Evolutionary conservation across 495 filamentous ascomycete genomes (phyloP).

Genomic region (Annulohypoxylon nitens): DNA sequence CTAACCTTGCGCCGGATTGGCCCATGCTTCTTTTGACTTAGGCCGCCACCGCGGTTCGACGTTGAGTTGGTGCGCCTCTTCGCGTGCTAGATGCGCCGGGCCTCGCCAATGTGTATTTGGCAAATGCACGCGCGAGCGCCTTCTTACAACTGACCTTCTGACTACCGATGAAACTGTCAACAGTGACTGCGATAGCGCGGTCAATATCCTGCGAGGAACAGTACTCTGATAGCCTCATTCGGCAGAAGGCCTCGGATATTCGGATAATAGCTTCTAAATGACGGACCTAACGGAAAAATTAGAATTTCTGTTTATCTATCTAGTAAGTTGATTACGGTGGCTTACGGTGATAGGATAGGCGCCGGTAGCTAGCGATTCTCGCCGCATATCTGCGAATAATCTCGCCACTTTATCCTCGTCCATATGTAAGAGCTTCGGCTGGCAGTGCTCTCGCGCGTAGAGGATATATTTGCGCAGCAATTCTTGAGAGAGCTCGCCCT

Average conservation of each 20-base stretch:
- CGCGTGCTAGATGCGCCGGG: conserved; percentile 48
- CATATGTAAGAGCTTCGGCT: conserved; percentile 96
- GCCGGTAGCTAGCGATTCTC: conserved; percentile 91
- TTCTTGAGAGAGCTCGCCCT: conserved; percentile 90
- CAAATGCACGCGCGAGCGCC: conserved; percentile 94
- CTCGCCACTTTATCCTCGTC: conserved; percentile 97
- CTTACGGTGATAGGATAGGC: conserved; percentile 98
- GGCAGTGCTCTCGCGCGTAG: conserved; percentile 90
- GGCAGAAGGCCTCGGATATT: conserved; percentile 91
- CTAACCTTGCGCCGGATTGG: conserved; percentile 6
- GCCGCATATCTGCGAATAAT: conserved; percentile 95
- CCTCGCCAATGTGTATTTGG: conserved; percentile 82
- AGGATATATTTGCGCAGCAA: conserved; percentile 96
- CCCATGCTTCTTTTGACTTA: conserved; percentile 2
- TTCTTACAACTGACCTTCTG: conserved; percentile 99
- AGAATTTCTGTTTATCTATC: conserved; percentile 33
- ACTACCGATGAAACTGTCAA: conserved; percentile 94
- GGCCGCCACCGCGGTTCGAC: conserved; percentile 37
- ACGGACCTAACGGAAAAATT: conserved; percentile 76
- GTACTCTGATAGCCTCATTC: conserved; percentile 95
- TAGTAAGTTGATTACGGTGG: conserved; percentile 22
- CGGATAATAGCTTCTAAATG: conserved; percentile 98
- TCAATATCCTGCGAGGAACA: conserved; percentile 92
- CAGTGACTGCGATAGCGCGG: conserved; percentile 95
- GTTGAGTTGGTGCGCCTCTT: conserved; percentile 40